phyloP scores from a whole-genome alignment of 177 flowering plant genomes.

The Vitis hybrid region DNA sequence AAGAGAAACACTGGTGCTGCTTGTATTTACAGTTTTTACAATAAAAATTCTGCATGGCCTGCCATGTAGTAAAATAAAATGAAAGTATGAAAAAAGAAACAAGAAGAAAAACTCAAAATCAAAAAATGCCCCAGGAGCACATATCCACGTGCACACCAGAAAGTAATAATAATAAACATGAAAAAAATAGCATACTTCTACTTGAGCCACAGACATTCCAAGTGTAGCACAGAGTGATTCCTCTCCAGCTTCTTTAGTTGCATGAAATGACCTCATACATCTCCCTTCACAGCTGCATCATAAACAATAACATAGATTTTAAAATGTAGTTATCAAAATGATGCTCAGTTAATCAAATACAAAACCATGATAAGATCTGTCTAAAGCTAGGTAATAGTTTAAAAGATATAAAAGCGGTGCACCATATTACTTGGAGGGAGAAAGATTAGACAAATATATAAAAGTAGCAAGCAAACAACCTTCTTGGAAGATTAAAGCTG shows the following conservation, averaged over 20 bases:
- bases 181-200: slow-evolving; percentile 42
- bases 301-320: neutral
- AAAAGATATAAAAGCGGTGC: neutral
- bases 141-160: neutral
- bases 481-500: too few species aligned
- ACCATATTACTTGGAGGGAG: too few species aligned
- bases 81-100: neutral
- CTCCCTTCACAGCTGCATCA: slow-evolving; percentile 80
- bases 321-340: neutral
- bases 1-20: slow-evolving; percentile 76
- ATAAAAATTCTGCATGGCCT: slow-evolving; percentile 55
- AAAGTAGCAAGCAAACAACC: too few species aligned
- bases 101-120: neutral
- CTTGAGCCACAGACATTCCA: slow-evolving; percentile 51
- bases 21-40: slow-evolving; percentile 77
- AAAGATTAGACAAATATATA: too few species aligned
- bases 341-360: neutral
- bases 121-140: neutral
- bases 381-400: neutral
- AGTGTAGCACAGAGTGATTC: slow-evolving; percentile 61
- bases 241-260: slow-evolving; percentile 54
- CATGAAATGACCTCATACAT: slow-evolving; percentile 89
- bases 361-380: neutral
- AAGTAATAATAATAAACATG: neutral
- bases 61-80: slow-evolving; percentile 14